These are phyloP conservation scores for Xerophyta viscosa DNA, from an alignment of 106 monocot genomes.

Conservation along the genomic window DNA sequence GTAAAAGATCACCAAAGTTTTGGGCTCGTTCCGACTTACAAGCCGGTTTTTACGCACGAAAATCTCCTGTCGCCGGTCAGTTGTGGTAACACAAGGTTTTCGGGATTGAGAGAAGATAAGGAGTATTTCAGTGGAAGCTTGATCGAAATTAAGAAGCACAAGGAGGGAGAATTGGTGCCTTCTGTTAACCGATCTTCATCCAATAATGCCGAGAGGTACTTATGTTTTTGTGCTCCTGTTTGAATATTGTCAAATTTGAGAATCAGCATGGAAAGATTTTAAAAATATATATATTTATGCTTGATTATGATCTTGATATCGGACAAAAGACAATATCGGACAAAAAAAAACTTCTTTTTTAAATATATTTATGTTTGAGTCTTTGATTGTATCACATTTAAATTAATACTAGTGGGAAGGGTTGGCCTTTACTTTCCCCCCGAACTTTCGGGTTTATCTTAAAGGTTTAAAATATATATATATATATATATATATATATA, in stretches of 20 bases:
- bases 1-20: conserved; percentile 28
- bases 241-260: not conserved
- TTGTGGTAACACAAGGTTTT: conserved; percentile 6
- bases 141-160: conserved; percentile 24
- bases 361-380: too few species aligned
- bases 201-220: conserved; percentile 21
- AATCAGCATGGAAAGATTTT: too few species aligned
- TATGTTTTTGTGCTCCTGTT: not conserved
- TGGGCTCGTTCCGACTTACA: conserved; percentile 18
- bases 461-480: too few species aligned
- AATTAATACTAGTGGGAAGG: too few species aligned
- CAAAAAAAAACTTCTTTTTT: too few species aligned
- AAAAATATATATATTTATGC: not conserved
- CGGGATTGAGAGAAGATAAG: conserved; percentile 26
- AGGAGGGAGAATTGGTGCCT: conserved; percentile 11
- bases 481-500: too few species aligned
- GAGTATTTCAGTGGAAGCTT: conserved; percentile 35
- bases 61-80: conserved; percentile 11
- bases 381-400: too few species aligned
- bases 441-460: too few species aligned
- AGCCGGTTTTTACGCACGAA: conserved; percentile 20
- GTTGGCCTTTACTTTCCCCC: too few species aligned
- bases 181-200: conserved; percentile 23
- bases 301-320: not conserved
- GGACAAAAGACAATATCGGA: too few species aligned